Percentiles rank a stretch among this genome's conserved stretches.
These are phyloP conservation scores for Curvularia verruculosa DNA, from an alignment of 2,329 filamentous ascomycete species.

Conservation along the genomic window DNA sequence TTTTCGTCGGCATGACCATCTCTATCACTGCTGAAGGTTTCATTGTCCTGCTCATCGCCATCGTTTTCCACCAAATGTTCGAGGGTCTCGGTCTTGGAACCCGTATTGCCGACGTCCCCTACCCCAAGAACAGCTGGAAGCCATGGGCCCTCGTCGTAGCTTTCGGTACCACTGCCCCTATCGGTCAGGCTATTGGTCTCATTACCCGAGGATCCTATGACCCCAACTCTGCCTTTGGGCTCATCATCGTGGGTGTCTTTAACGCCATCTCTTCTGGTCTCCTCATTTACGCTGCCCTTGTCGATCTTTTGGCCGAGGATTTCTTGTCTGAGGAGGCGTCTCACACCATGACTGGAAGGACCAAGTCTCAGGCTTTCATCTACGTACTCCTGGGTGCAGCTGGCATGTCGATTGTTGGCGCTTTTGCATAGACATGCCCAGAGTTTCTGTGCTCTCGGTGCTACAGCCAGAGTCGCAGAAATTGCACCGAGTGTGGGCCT, in stretches of 20 bases:
- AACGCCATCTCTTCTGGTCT: slow-evolving; percentile 70
- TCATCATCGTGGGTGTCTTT: slow-evolving; percentile 69
- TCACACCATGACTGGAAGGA: slow-evolving; percentile 57
- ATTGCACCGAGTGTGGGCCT: not conserved
- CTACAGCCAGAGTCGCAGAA: not conserved
- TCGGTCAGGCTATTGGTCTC: slow-evolving; percentile 69
- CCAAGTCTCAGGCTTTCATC: slow-evolving; percentile 61
- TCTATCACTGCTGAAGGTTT: slow-evolving; percentile 65
- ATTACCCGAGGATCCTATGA: slow-evolving; percentile 64
- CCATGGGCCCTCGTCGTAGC: slow-evolving; percentile 68
- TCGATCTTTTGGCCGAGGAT: slow-evolving; percentile 69
- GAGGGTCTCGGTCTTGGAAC: slow-evolving; percentile 68
- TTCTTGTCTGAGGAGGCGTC: slow-evolving; percentile 62
- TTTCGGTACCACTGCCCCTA: slow-evolving; percentile 68
- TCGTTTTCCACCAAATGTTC: slow-evolving; percentile 69
- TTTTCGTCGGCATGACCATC: slow-evolving; percentile 68
- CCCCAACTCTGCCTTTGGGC: slow-evolving; percentile 66
- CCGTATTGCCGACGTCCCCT: slow-evolving; percentile 64
- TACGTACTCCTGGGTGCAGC: slow-evolving; percentile 48
- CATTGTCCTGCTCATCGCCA: slow-evolving; percentile 62
- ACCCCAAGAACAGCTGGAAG: slow-evolving; percentile 61
- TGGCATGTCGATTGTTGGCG: slow-evolving; percentile 38
- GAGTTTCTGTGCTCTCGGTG: not conserved
- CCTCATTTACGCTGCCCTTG: slow-evolving; percentile 66
- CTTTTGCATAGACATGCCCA: slow-evolving; percentile 7